Base-by-base conservation (phyloP, 345 rosid genomes). In the Rhodamnia rubescens region DNA sequence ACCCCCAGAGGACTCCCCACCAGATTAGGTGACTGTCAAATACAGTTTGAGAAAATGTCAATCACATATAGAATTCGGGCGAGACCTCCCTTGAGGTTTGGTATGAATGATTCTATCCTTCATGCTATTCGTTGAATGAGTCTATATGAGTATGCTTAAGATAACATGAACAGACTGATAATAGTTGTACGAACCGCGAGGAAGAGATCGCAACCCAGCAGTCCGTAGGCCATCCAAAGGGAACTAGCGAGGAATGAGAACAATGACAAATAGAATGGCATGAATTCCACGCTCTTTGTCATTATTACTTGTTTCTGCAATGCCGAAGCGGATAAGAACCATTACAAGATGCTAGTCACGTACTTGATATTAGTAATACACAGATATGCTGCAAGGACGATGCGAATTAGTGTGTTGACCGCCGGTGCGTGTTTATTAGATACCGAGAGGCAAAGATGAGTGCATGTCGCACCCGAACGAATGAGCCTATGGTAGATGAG, bases 201-300 rank as follows among this genome's bases (percentile, higher is more conserved):
- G 85, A 97, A 90, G 85, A 94, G 92, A 88, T 97, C 99, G 83
- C 89, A 93, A 87, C 96, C 89, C 27, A 95, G 88, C 59, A 95
- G 91, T 78, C 98, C 98, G 88, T 93, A 94, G 9, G 93, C 91
- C 92, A 94, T 83, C 98, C 98, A 95, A 44, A 93, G 88, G 24
- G 93, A 85, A 85, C 94, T 94, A 57, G 98, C 89, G 15, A 95
- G 78, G 88, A 95, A 94, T 53, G 99, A 91, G 93, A 92, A 95
- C 85, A 97, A 89, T 53, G 98, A 95, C 85, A 95, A 85, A 88
- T 93, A 91, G 90, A 96, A 96, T 0, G 99, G 98, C 98, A 97
- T 97, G 94, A 91, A 95, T 84, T 97, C 97, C 89, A 93, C 98
- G 52, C 98, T 95, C 88, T 91, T 93, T 18, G 98, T 94, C 87